A percentile compares a stretch with the other conserved stretches of the same genome.
Conservation (phyloP, 495 filamentous ascomycete genomes). For the Tuber melanosporum region DNA sequence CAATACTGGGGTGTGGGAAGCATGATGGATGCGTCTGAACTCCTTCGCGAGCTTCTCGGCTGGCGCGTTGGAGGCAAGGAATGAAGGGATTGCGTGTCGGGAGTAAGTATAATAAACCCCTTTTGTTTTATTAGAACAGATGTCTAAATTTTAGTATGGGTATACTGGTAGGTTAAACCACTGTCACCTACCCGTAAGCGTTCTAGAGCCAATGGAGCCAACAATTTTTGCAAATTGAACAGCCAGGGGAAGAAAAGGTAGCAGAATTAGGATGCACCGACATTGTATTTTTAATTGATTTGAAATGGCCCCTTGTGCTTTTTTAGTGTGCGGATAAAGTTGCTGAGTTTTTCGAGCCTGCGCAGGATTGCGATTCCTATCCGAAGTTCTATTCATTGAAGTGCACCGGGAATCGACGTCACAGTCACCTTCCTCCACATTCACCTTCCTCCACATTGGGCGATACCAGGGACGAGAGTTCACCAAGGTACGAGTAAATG, state of each 20-base stretch:
- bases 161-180: neutral
- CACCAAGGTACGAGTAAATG: neutral
- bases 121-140: constrained; percentile 10
- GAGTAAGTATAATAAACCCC: constrained; percentile 36
- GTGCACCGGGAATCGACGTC: neutral
- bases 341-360: neutral
- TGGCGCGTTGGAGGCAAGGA: constrained; percentile 19
- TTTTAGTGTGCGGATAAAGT: neutral
- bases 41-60: constrained; percentile 25
- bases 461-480: neutral
- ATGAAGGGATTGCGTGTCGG: constrained; percentile 32
- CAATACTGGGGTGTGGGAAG: constrained; percentile 20
- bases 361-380: neutral
- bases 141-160: neutral
- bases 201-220: constrained; percentile 36
- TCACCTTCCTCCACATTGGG: neutral
- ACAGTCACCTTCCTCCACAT: neutral
- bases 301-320: neutral
- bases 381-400: neutral
- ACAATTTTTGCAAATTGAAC: constrained; percentile 39
- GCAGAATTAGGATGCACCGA: constrained; percentile 29
- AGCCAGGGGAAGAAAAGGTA: constrained; percentile 38
- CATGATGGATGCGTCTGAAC: constrained; percentile 28
- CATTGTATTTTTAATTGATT: constrained; percentile 19
- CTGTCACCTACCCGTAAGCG: constrained; percentile 26